Evolutionary conservation across 352 stramenopile species (phyloP), one percentile per base, ranked within the genome.

Genomic region (Globisporangium heterothallicum): DNA sequence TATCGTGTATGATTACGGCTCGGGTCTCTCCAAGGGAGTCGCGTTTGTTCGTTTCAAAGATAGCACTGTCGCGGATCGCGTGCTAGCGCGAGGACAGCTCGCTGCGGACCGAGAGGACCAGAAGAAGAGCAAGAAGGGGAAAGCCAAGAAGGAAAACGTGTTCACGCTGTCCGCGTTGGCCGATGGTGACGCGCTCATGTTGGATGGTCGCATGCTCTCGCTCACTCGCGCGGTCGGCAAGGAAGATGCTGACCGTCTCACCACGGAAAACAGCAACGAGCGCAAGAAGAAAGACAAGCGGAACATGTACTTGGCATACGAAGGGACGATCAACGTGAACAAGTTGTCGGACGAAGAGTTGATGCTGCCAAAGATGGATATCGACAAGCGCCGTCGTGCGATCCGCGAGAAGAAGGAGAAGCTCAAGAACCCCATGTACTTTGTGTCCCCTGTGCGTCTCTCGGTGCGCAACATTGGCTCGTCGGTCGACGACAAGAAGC

Each of bases 361-460:
- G 4, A 55, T 68, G 36, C 58, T 98, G 35, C 89, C 93, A 16
- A 86, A 95, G 53, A 77, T 84, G 61, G 96, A 99, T 64, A 92
- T 98, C 54, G 81, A 96, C 32, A 98, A 98, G 68, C 81, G 96
- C 32, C 84, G 92, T 38, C 72, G 79, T 24, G 93, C 93, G 2
- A 88, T 97, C 56, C 74, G 86, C 34, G 94, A 98, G 55, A 98
- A 98, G 74, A 97, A 96, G 65, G 84, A 92, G 30, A 99, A 99
- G 71, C 78, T 99, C 25, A 93, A 97, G 61, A 98, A 97, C 56
- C 96, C 96, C 6, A 77, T 98, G 38, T 98, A 98, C 64, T 98
- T 98, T 58, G 94, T 99, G 49, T 98, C 96, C 61, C 94, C 96
- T 2, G 66, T 85, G 58, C 86, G 96, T 53, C 73, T 99, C 6